Conservation (phyloP, 2,329 filamentous ascomycete genomes). For the Diplodia seriata region DNA sequence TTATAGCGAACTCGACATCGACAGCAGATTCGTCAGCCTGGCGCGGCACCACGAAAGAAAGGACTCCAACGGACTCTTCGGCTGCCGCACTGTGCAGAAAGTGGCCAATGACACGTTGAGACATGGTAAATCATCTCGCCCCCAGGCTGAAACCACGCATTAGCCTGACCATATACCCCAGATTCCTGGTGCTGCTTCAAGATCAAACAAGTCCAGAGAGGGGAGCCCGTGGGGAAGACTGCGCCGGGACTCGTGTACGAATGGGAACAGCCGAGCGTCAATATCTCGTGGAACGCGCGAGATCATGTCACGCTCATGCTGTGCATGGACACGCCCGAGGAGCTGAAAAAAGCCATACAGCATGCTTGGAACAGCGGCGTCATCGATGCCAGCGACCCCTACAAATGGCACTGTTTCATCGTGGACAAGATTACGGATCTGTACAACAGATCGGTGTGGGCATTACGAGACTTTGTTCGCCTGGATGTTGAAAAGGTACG, state of each 20-base stretch:
- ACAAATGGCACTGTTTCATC: slow-evolving; percentile 9
- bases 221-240: no score
- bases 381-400: background rate
- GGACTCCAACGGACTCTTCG: slow-evolving; percentile 20
- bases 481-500: slow-evolving; percentile 18
- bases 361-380: background rate
- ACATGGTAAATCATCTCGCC: background rate
- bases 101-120: background rate
- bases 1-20: background rate
- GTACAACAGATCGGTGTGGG: slow-evolving; percentile 12
- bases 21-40: background rate
- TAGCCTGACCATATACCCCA: background rate
- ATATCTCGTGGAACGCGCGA: slow-evolving; percentile 2
- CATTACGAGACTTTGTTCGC: background rate
- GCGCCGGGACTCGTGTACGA: background rate
- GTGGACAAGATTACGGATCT: background rate
- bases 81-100: background rate
- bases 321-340: background rate
- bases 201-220: slow-evolving; percentile 18
- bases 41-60: background rate
- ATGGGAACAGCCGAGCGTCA: slow-evolving; percentile 10
- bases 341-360: background rate
- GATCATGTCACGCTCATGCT: background rate
- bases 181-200: slow-evolving; percentile 30
- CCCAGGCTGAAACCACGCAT: no score